These are phyloP conservation scores for Pseudonectria buxi DNA, from an alignment of 2,329 filamentous ascomycete genomes.

Conservation along the genomic window DNA sequence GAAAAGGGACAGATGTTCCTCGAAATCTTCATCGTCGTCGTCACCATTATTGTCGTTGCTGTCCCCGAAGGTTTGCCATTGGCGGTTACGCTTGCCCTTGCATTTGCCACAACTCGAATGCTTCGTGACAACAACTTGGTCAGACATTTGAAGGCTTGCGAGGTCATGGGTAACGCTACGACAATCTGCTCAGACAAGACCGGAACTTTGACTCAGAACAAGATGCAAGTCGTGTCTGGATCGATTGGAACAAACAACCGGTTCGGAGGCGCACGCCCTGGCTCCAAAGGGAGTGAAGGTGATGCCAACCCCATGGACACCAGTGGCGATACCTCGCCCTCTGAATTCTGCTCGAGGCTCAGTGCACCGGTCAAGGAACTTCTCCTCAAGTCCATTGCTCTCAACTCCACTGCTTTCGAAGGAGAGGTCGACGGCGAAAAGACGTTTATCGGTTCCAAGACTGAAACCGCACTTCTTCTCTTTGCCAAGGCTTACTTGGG, in stretches of 20 bases:
- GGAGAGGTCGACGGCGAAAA: constrained; percentile 60
- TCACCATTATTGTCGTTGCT: constrained; percentile 74
- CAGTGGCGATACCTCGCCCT: constrained; percentile 33
- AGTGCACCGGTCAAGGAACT: constrained; percentile 42
- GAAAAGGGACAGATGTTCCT: constrained; percentile 73
- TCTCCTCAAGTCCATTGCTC: constrained; percentile 51
- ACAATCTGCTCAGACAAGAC: constrained; percentile 65
- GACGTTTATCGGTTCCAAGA: constrained; percentile 71
- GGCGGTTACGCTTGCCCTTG: constrained; percentile 69
- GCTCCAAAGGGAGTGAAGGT: constrained; percentile 16
- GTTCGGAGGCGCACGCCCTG: constrained; percentile 40
- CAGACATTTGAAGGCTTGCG: constrained; percentile 68
- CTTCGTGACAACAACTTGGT: constrained; percentile 71
- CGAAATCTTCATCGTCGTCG: constrained; percentile 69
- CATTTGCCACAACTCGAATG: constrained; percentile 73
- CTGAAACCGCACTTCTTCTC: constrained; percentile 66
- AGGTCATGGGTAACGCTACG: constrained; percentile 75
- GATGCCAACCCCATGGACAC: constrained; percentile 21
- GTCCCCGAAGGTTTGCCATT: constrained; percentile 72
- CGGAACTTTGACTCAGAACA: constrained; percentile 60
- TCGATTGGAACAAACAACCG: constrained; percentile 49
- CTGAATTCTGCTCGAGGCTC: constrained; percentile 43
- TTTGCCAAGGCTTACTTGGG: constrained; percentile 60
- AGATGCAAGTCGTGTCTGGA: constrained; percentile 60
- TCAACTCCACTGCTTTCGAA: constrained; percentile 72